Evolutionary conservation across 2,329 filamentous ascomycete species (phyloP).

Genomic region (Pleomassaria siparia): DNA sequence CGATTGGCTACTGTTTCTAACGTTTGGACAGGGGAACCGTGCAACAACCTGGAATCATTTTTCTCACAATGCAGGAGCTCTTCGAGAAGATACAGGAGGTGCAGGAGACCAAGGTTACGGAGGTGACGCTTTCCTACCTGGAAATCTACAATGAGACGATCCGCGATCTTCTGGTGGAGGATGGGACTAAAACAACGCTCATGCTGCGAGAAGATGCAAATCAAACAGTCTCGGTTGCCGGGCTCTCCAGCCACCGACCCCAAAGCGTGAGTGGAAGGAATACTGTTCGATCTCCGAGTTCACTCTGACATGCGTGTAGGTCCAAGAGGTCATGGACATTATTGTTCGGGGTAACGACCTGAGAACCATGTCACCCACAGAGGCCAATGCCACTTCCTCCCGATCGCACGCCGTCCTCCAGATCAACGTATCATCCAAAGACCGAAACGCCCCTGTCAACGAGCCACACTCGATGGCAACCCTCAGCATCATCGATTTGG

Average conservation of each 20-base stretch:
- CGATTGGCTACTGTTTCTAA: slow-evolving; percentile 42
- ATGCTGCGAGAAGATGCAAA: slow-evolving; percentile 95
- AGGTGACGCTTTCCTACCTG: slow-evolving; percentile 89
- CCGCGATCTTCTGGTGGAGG: slow-evolving; percentile 86
- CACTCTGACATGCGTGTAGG: slow-evolving; percentile 35
- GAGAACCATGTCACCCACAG: slow-evolving; percentile 93
- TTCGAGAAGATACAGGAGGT: slow-evolving; percentile 94
- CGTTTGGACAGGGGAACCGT: slow-evolving; percentile 64
- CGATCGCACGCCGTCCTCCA: slow-evolving; percentile 96
- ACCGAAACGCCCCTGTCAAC: slow-evolving; percentile 86
- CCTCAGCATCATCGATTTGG: slow-evolving; percentile 95
- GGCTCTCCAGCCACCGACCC: slow-evolving; percentile 87
- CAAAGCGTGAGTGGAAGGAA: slow-evolving; percentile 66
- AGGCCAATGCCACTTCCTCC: slow-evolving; percentile 95
- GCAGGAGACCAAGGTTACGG: slow-evolving; percentile 82
- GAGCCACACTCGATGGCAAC: slow-evolving; percentile 98
- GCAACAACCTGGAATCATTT: slow-evolving; percentile 95
- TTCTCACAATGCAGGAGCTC: slow-evolving; percentile 97
- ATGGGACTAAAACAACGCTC: slow-evolving; percentile 77
- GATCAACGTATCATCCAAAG: slow-evolving; percentile 93
- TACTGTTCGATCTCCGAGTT: background rate
- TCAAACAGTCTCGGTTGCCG: slow-evolving; percentile 86
- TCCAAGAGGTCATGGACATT: slow-evolving; percentile 97
- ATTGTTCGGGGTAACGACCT: slow-evolving; percentile 93
- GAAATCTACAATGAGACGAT: slow-evolving; percentile 99